Base-by-base conservation (phyloP, 352 stramenopile genomes). In the Phytophthora chlamydospora region DNA sequence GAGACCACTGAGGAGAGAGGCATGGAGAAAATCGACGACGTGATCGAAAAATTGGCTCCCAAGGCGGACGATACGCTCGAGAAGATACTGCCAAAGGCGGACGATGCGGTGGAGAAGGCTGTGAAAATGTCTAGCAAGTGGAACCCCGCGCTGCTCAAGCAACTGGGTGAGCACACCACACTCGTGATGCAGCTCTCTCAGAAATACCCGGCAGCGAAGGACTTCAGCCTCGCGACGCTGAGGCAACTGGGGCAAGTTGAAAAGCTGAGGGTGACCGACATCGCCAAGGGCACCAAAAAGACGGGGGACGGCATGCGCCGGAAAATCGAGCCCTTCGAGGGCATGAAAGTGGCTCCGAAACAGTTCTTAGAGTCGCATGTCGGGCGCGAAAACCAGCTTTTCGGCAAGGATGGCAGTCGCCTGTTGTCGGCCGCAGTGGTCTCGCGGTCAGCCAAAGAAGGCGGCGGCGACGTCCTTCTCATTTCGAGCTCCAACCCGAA, bases 401-500 rank as follows among this genome's bases (percentile, higher is more conserved):
- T 29, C 21, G 35, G 17, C 9, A 21, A 35, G 2, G 10, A 47
- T 3, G 36, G 9, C 2, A 38, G 21, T 7, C 35, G 48, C 8
- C 6, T 36, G 13, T 24, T 49, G 42, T 14, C 42, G 21, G 17
- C 11, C 5, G n/a, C 4, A 36, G 24, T 49, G 6, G 42, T 49
- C 5, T 36, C 42, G 13, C 10, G 42, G 27, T 11, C 24, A 6
- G 42, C 42, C 4, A 21, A 49, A 13, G 24, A 36, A 19, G 42
- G 42, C 14, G 42, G 42, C 11, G 24, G 21, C 13, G 42, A 49
- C 4, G 42, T 49, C 11, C 27, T 49, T 9, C 42, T 49, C 14
- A 49, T 49, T 49, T 49, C 42, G 4, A 49, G 42, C 27, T 49
- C 42, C 10, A 49, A 49, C 14, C 42, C 42, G 24, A 49, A 21